Evolutionary conservation across 495 filamentous ascomycete species (phyloP).

Genomic region (Hamigera avellanea): DNA sequence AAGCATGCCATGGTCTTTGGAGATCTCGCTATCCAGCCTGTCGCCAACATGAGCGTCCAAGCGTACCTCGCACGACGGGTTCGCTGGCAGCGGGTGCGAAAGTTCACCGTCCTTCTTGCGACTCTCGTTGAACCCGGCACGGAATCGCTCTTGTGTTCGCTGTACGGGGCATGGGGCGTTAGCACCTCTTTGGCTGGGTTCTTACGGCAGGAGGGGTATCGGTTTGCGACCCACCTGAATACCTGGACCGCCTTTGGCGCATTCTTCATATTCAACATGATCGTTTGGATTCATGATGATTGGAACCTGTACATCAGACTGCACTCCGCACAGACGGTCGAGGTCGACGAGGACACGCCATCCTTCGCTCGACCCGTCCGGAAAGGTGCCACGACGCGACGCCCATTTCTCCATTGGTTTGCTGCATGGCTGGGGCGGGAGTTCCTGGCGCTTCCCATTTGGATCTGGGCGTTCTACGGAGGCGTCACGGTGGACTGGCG

Average conservation of each 20-base stretch:
- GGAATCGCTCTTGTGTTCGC: constrained; percentile 73
- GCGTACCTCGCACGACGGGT: constrained; percentile 77
- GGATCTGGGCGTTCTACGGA: constrained; percentile 73
- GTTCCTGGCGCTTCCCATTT: constrained; percentile 71
- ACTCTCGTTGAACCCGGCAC: constrained; percentile 93
- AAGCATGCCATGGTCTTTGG: constrained; percentile 79
- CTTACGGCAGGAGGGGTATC: constrained; percentile 38
- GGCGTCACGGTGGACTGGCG: constrained; percentile 81
- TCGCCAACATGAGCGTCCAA: constrained; percentile 63
- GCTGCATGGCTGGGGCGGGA: constrained; percentile 81
- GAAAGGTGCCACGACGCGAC: constrained; percentile 19
- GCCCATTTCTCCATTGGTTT: constrained; percentile 60
- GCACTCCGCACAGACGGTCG: constrained; percentile 57
- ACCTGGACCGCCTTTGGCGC: constrained; percentile 59
- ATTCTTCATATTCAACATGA: constrained; percentile 56
- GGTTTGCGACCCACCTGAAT: constrained; percentile 21
- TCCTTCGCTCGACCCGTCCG: constrained; percentile 46
- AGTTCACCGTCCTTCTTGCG: constrained; percentile 82
- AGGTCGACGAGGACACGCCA: constrained; percentile 61
- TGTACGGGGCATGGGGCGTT: constrained; percentile 66
- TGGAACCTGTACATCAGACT: constrained; percentile 60
- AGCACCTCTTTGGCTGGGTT: constrained; percentile 59
- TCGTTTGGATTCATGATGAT: constrained; percentile 64
- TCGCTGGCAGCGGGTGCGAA: constrained; percentile 86
- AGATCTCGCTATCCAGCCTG: constrained; percentile 83